A percentile compares a stretch with the other conserved stretches of the same genome.
These are phyloP conservation scores for Fremontodendron californicum DNA, from an alignment of 345 rosid species.

Conservation along the genomic window DNA sequence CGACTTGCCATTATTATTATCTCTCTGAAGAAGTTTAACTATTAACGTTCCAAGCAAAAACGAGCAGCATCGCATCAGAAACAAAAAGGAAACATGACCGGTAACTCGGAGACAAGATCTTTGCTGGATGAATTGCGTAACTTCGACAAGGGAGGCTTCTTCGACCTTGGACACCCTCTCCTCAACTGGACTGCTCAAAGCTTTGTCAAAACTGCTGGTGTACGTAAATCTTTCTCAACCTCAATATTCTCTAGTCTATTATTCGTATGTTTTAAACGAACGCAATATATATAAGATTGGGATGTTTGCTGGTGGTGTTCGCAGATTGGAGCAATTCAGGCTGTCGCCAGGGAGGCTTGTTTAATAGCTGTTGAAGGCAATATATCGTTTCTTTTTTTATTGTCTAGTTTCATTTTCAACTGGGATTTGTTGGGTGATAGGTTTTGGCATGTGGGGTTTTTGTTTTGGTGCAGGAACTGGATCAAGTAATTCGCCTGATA, in stretches of 20 bases:
- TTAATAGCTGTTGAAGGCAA: constrained; percentile 60
- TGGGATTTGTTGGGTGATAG: neutral
- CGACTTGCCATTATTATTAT: neutral
- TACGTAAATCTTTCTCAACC: constrained; percentile 7
- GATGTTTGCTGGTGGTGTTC: neutral
- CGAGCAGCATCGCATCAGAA: neutral
- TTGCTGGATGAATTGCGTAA: constrained; percentile 50
- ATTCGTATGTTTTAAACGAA: neutral
- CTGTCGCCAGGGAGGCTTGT: constrained; percentile 76
- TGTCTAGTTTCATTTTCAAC: neutral
- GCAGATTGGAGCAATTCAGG: constrained; percentile 84
- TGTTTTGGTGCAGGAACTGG: constrained; percentile 47
- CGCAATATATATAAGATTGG: neutral
- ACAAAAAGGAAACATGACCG: constrained; percentile 15
- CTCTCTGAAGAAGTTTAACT: neutral
- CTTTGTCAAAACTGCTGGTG: constrained; percentile 87
- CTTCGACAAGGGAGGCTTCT: constrained; percentile 54
- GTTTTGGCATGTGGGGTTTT: neutral
- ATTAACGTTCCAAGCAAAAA: neutral
- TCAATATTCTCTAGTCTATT: neutral
- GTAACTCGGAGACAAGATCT: constrained; percentile 34
- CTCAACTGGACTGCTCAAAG: constrained; percentile 83
- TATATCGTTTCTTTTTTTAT: no score
- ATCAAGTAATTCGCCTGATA: constrained; percentile 44
- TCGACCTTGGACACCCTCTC: constrained; percentile 95